Base-by-base conservation (phyloP, 2,329 filamentous ascomycete species). In the Monilinia aucupariae region DNA sequence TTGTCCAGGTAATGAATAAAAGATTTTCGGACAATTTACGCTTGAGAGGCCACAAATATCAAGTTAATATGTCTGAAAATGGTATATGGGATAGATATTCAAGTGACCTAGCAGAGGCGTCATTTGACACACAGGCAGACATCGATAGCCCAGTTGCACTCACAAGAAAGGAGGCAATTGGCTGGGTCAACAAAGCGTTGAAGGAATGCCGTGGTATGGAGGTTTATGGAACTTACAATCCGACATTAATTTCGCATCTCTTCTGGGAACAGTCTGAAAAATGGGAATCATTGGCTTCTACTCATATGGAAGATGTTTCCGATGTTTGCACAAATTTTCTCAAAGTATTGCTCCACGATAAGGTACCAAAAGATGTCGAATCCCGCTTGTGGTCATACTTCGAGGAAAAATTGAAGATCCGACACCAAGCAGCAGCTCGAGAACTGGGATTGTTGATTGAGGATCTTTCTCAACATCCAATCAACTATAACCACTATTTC, bases 401-500 rank as follows among this genome's bases (percentile, higher is more conserved):
- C 17, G 48, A 52, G 30, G 55, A 63, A 10, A 25, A 39, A 9
- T 30, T 63, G 8, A 60, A 54, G 30, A 27, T 22, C 32, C 39
- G 56, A 27, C 27, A 15, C n/a, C 17, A n/a, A 9, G 37, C 54
- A 1, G 61, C 48, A 1, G 2, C 20, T 22, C 54, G 12, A 25
- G 61, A 63, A 45, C n/a, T 63, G 30, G 15, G 20, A 22, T 25
- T 22, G 8, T 37, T 63, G 13, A 60, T 72, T 34, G 62, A 70
- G 12, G 75, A 77, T 60, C 47, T 68, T 7, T 66, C 64, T 22
- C 63, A 59, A 3, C 72, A 71, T 58, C 72, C 74, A 0, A 72
- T 76, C 7, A 76, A 74, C 12, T 77, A 76, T 54, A 76, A 76
- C 45, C 73, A 76, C 43, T 74, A 74, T 49, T 76, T 72, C 49